These are phyloP conservation scores for Multifurca ochricompacta DNA, from an alignment of 768 basidiomycete genomes.

Conservation along the genomic window DNA sequence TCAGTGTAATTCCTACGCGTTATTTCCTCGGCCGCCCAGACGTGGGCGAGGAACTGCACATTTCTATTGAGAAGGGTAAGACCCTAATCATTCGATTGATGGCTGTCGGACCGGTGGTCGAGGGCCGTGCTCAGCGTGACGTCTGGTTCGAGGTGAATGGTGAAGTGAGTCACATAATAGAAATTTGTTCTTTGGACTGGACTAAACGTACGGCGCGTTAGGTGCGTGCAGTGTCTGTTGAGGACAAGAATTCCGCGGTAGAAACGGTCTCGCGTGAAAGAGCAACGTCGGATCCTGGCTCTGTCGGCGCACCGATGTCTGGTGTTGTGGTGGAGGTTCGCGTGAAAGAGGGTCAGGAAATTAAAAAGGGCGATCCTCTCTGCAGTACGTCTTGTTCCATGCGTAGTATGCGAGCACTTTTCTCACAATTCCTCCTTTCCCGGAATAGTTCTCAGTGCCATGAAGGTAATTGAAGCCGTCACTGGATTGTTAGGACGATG, in stretches of 20 bases:
- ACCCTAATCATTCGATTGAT: conserved; percentile 93
- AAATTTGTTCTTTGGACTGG: not conserved
- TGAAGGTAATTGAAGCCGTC: conserved; percentile 61
- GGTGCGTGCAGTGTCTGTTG: conserved; percentile 91
- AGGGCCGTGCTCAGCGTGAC: conserved; percentile 87
- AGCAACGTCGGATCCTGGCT: conserved; percentile 88
- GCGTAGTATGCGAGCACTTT: conserved; percentile 2
- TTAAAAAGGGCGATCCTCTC: conserved; percentile 96
- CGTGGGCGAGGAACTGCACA: conserved; percentile 93
- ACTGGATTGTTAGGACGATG: conserved; percentile 8
- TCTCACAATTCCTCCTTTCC: conserved; percentile 18
- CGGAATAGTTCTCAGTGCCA: conserved; percentile 77
- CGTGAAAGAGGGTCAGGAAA: conserved; percentile 95
- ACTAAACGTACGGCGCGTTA: conserved; percentile 27
- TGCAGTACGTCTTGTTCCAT: conserved; percentile 51
- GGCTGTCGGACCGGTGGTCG: conserved; percentile 89
- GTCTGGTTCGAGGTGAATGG: conserved; percentile 99
- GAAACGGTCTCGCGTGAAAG: conserved; percentile 93
- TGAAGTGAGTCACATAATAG: conserved; percentile 48
- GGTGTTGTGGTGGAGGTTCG: conserved; percentile 97
- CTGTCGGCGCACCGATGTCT: conserved; percentile 96
- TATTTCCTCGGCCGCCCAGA: conserved; percentile 93
- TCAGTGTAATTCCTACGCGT: conserved; percentile 90
- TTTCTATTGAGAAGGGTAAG: conserved; percentile 94
- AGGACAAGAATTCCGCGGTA: conserved; percentile 96